phyloP scores from a whole-genome alignment of 371 early-diverging fungal species.

The Choanephora cucurbitarum region DNA sequence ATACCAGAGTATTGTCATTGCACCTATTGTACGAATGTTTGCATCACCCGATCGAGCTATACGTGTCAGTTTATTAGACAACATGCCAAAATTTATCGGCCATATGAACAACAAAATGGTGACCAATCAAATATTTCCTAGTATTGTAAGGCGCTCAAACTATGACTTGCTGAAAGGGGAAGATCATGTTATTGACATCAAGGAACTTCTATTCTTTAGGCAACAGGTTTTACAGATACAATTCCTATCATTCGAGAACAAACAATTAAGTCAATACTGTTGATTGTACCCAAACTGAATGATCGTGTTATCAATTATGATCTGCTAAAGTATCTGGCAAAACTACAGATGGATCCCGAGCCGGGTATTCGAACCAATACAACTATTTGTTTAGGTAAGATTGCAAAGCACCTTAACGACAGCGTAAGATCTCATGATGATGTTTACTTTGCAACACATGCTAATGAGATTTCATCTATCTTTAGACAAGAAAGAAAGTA shows the following conservation, averaged over 20 bases:
- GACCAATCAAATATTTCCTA: constrained; percentile 84
- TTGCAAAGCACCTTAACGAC: constrained; percentile 73
- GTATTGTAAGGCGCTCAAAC: constrained; percentile 58
- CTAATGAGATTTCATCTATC: no score
- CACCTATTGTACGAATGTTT: constrained; percentile 84
- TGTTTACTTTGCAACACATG: neutral
- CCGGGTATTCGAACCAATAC: constrained; percentile 96
- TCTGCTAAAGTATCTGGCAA: constrained; percentile 80
- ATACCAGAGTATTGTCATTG: constrained; percentile 69
- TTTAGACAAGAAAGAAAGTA: constrained; percentile 70
- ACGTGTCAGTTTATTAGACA: constrained; percentile 83
- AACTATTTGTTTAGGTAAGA: constrained; percentile 90
- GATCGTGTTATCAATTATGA: constrained; percentile 85
- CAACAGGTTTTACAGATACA: constrained; percentile 87
- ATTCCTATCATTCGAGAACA: constrained; percentile 90
- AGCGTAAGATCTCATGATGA: constrained; percentile 56
- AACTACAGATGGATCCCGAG: constrained; percentile 87
- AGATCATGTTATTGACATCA: no score
- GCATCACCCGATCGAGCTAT: constrained; percentile 87
- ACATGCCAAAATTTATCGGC: constrained; percentile 70
- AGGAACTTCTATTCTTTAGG: constrained; percentile 53
- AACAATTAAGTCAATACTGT: constrained; percentile 82
- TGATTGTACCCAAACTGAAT: constrained; percentile 72
- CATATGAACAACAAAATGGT: constrained; percentile 72
- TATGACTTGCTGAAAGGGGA: no score